A percentile compares a stretch with the other conserved stretches of the same genome.
Evolutionary conservation across 1,284 basidiomycete genomes (phyloP).

Genomic region (Ustilago tritici): DNA sequence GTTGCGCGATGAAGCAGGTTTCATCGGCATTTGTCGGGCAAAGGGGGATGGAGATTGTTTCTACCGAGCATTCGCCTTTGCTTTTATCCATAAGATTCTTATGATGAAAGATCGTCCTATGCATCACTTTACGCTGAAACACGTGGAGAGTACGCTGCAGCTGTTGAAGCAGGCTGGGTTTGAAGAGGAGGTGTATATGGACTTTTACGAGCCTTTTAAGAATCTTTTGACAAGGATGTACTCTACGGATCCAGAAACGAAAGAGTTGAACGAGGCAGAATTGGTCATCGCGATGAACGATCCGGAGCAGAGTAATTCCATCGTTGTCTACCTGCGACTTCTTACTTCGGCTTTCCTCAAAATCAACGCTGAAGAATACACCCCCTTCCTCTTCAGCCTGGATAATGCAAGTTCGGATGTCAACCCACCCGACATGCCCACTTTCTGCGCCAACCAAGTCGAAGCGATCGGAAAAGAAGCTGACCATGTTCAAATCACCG

Average conservation of each 20-base stretch:
- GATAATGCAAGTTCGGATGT: constrained; percentile 20
- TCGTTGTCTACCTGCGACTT: constrained; percentile 63
- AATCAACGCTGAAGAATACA: constrained; percentile 58
- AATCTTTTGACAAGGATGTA: constrained; percentile 50
- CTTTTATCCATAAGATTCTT: constrained; percentile 55
- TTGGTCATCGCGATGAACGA: constrained; percentile 61
- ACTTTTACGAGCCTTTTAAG: constrained; percentile 62
- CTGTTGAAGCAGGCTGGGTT: constrained; percentile 58
- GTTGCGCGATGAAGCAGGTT: constrained; percentile 50
- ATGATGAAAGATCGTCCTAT: constrained; percentile 52
- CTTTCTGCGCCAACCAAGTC: constrained; percentile 60
- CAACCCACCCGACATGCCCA: constrained; percentile 48
- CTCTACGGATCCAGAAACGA: constrained; percentile 42
- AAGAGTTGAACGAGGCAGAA: constrained; percentile 47
- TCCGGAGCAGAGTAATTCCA: constrained; percentile 59
- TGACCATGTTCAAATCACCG: constrained; percentile 65
- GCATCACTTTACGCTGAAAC: constrained; percentile 52
- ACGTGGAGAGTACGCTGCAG: constrained; percentile 53
- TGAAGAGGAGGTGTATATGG: constrained; percentile 51
- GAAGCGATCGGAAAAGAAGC: constrained; percentile 66
- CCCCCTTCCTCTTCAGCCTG: constrained; percentile 58
- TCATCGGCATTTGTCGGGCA: constrained; percentile 51
- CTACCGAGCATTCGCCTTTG: constrained; percentile 64
- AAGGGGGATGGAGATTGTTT: constrained; percentile 68
- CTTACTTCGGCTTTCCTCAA: constrained; percentile 60